These are phyloP conservation scores for Rosa multiflora DNA, from an alignment of 306 rosid genomes.

Conservation along the genomic window DNA sequence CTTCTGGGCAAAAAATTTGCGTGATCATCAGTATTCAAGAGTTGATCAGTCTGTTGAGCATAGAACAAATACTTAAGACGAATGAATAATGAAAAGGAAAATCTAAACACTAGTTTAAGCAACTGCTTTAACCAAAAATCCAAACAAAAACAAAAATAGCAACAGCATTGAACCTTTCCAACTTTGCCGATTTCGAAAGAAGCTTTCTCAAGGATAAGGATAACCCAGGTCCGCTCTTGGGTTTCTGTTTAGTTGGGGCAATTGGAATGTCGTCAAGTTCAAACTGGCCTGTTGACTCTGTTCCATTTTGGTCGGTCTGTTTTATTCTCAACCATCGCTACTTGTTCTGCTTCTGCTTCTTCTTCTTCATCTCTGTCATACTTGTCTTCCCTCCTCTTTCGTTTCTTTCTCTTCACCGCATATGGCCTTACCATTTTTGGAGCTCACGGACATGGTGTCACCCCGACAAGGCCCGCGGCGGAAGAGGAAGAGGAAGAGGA, in stretches of 20 bases:
- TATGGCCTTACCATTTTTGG: conserved; percentile 48
- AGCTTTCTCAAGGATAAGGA: conserved; percentile 82
- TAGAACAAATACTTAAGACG: background rate
- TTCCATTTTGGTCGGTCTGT: conserved; percentile 4
- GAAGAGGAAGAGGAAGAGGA: too few species aligned
- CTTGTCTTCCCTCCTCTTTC: conserved; percentile 44
- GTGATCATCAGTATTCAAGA: conserved; percentile 83
- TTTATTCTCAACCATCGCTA: conserved; percentile 8
- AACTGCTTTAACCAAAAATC: background rate
- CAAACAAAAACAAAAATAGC: background rate
- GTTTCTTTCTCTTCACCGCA: conserved; percentile 51
- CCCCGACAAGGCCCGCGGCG: too few species aligned
- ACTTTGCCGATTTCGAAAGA: conserved; percentile 81
- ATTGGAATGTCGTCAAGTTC: conserved; percentile 58
- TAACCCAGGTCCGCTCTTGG: conserved; percentile 36
- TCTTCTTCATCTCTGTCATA: conserved; percentile 39
- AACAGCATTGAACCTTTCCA: conserved; percentile 56
- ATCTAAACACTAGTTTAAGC: background rate
- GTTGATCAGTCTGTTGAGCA: conserved; percentile 60
- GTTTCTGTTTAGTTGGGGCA: conserved; percentile 28
- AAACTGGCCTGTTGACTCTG: background rate
- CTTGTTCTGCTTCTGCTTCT: conserved; percentile 2
- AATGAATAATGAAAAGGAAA: background rate
- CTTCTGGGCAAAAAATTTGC: conserved; percentile 51
- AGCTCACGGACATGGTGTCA: background rate